Base-by-base conservation (phyloP, 1,139 yeast species). In the Scheffersomyces parashehatae region DNA sequence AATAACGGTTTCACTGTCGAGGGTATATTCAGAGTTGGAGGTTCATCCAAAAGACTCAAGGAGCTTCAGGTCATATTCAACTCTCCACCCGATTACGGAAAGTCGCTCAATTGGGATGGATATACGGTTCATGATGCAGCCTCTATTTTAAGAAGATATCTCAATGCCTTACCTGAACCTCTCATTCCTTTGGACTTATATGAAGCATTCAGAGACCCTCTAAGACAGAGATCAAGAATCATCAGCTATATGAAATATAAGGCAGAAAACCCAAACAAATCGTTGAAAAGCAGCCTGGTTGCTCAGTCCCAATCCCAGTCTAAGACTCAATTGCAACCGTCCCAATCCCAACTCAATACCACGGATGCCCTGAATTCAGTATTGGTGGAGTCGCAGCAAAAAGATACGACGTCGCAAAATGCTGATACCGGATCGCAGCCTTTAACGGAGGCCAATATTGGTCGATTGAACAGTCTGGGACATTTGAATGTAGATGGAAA, bases 111-210 rank as follows among this genome's bases (percentile, higher is more conserved):
- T 50, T 93, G 99, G 99, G 89, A 87, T 43, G 95, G 95, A 0
- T 93, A 83, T 65, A 89, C 90, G 3, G 98, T 93, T n/a, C 99
- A 95, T 66, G 99, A 95, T 64, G 97, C 97, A 1, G 97, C 98
- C 2, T 88, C 95, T 28, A 75, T 93, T 30, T 77, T 93, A 46
- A 76, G 98, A 59, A 74, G 99, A 47, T 93, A 81, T 60, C 75
- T 95, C 50, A 89, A 91, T 60, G 85, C 91, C 36, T 75, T 93
- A 45, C 96, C 97, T 0, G 98, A 93, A 57, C 98, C 99, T 0
- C 76, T 93, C 43, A 83, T 93, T 15, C 97, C 98, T 0, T 69
- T 89, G 38, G 79, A 79, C 7, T 70, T 82, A 48, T 95, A 93
- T 64, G 91, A 88, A 52, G 71, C 72, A 26, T 93, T 93, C 60